Conservation (phyloP, 352 stramenopile genomes). For the Thraustochytrium sp. region DNA sequence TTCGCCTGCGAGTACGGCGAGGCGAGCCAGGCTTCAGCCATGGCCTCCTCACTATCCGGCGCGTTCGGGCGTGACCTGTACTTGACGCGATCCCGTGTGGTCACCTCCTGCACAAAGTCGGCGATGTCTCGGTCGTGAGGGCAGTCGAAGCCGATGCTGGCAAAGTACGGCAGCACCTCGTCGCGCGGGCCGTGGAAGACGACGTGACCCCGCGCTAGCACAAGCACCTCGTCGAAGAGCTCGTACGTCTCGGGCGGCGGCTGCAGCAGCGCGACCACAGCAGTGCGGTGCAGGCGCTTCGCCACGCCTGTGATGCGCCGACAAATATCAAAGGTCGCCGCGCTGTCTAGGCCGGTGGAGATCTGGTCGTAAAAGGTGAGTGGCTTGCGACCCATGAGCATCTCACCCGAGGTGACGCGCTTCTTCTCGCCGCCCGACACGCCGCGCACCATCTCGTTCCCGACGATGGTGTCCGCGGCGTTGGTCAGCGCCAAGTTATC, state of each 20-base stretch:
- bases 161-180: slow-evolving; percentile 56
- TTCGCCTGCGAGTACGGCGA: slow-evolving; percentile 7
- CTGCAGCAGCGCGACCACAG: slow-evolving; percentile 73
- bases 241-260: slow-evolving; percentile 81
- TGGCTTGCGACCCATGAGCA: slow-evolving; percentile 66
- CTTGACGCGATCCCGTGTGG: slow-evolving; percentile 47
- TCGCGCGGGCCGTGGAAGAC: slow-evolving; percentile 77
- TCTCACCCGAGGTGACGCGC: slow-evolving; percentile 75
- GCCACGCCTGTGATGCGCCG: slow-evolving; percentile 57
- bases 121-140: slow-evolving; percentile 68
- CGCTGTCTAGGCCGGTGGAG: slow-evolving; percentile 60
- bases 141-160: slow-evolving; percentile 56
- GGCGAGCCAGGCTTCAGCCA: neutral
- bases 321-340: slow-evolving; percentile 62
- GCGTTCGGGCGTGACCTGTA: neutral
- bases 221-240: slow-evolving; percentile 87
- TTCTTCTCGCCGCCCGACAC: slow-evolving; percentile 80
- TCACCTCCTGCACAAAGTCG: slow-evolving; percentile 78
- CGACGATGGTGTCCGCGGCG: slow-evolving; percentile 61
- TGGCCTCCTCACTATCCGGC: neutral
- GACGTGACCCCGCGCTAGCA: slow-evolving; percentile 81
- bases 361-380: slow-evolving; percentile 71
- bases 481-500: slow-evolving; percentile 52
- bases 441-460: slow-evolving; percentile 60
- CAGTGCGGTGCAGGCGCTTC: slow-evolving; percentile 56